Conservation (phyloP, 1,139 yeast genomes). For the Magnusiomyces tetraspermus region DNA sequence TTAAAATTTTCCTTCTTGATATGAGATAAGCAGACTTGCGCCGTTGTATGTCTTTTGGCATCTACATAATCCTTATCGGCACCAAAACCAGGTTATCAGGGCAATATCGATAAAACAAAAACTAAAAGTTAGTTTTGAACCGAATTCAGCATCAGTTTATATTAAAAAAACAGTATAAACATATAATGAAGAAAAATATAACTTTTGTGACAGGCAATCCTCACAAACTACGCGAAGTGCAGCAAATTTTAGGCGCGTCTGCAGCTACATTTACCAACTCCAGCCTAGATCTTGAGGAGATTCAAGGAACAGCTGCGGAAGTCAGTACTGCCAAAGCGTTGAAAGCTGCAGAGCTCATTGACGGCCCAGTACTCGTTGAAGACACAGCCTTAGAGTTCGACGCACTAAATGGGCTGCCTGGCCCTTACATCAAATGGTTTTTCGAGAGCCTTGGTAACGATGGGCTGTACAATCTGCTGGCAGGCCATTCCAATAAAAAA, state of each 20-base stretch:
- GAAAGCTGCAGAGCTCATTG: slow-evolving; percentile 54
- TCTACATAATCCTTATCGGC: too few relatives aligned
- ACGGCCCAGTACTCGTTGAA: slow-evolving; percentile 84
- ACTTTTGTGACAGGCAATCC: slow-evolving; percentile 59
- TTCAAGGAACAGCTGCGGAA: slow-evolving; percentile 80
- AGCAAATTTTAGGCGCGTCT: slow-evolving; percentile 57
- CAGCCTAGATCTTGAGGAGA: slow-evolving; percentile 72
- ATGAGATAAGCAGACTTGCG: too few relatives aligned
- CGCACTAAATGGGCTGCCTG: slow-evolving; percentile 80
- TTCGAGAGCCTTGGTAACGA: slow-evolving; percentile 61
- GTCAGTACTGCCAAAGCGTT: slow-evolving; percentile 75
- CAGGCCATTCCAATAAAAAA: slow-evolving; percentile 69
- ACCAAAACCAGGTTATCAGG: too few relatives aligned
- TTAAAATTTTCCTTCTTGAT: too few relatives aligned
- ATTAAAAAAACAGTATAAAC: too few relatives aligned
- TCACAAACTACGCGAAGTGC: slow-evolving; percentile 77
- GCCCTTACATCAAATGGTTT: slow-evolving; percentile 91
- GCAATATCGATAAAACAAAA: too few relatives aligned
- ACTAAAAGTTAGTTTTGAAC: too few relatives aligned
- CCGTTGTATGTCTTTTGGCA: too few relatives aligned
- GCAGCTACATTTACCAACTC: slow-evolving; percentile 35
- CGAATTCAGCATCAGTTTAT: too few relatives aligned
- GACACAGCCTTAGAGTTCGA: slow-evolving; percentile 85
- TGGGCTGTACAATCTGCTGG: slow-evolving; percentile 68
- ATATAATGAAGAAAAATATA: not conserved